These are phyloP conservation scores for Monosiga brevicollis DNA, from an alignment of 78 protist genomes.

Conservation along the genomic window DNA sequence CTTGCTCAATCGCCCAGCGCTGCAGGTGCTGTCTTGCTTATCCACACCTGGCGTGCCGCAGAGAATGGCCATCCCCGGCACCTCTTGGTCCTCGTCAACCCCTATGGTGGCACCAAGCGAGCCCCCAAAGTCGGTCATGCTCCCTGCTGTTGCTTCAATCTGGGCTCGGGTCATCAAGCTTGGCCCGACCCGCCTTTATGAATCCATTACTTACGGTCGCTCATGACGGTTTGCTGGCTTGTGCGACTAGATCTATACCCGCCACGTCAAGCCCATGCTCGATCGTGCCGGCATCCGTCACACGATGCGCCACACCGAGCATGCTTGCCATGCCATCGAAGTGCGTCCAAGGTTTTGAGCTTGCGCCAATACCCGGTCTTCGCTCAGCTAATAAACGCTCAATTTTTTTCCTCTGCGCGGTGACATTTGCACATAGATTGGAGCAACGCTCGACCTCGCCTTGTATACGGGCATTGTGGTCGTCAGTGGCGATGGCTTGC, in stretches of 20 bases:
- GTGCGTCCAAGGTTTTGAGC: background rate
- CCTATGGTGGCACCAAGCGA: conserved; percentile 6
- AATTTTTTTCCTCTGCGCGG: background rate
- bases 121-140: too few relatives aligned
- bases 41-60: too few relatives aligned
- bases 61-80: background rate
- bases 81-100: background rate
- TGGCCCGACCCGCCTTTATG: too few relatives aligned
- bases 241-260: background rate
- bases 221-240: too few relatives aligned
- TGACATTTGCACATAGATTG: background rate
- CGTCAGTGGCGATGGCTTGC: conserved; percentile 17
- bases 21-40: background rate
- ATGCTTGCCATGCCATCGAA: background rate
- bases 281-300: background rate
- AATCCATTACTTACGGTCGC: too few relatives aligned
- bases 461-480: background rate
- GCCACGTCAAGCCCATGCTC: background rate
- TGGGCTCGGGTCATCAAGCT: too few relatives aligned
- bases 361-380: background rate
- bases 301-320: background rate
- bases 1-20: background rate
- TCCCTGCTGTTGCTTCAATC: too few relatives aligned
- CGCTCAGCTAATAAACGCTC: background rate
- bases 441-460: background rate